Percentiles rank a stretch among this genome's conserved stretches.
These are phyloP conservation scores for Talaromyces thailandensis DNA, from an alignment of 495 filamentous ascomycete species.

Conservation along the genomic window DNA sequence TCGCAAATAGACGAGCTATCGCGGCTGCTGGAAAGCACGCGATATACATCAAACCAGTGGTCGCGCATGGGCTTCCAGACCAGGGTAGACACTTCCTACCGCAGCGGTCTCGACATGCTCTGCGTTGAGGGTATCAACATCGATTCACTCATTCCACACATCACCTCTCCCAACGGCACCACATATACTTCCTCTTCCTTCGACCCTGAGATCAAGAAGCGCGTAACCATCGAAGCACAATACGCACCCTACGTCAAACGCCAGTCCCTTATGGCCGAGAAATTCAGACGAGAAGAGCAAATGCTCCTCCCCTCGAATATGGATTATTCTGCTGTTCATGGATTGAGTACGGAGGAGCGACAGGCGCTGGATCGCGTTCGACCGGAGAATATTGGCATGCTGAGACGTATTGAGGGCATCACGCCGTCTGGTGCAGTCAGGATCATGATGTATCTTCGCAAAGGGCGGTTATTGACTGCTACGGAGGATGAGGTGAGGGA, in stretches of 20 bases:
- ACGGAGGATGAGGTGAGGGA: neutral
- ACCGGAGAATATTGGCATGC: conserved; percentile 83
- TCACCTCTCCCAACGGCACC: conserved; percentile 35
- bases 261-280: conserved; percentile 54
- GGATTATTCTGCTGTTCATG: conserved; percentile 62
- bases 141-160: conserved; percentile 37
- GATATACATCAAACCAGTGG: conserved; percentile 54
- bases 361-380: conserved; percentile 55
- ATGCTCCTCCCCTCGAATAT: conserved; percentile 65
- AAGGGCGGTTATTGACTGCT: conserved; percentile 1
- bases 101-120: conserved; percentile 69
- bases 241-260: conserved; percentile 78
- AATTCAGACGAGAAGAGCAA: conserved; percentile 68
- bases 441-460: conserved; percentile 35
- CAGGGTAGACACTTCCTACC: conserved; percentile 46
- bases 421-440: conserved; percentile 40
- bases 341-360: conserved; percentile 72
- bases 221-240: conserved; percentile 68
- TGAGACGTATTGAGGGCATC: conserved; percentile 75
- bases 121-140: conserved; percentile 50
- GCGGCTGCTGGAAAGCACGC: conserved; percentile 43
- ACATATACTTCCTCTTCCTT: conserved; percentile 38
- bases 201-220: conserved; percentile 45
- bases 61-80: conserved; percentile 56
- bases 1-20: conserved; percentile 57